Conservation (phyloP, 2,329 filamentous ascomycete species). For the Myotisia sp. region DNA sequence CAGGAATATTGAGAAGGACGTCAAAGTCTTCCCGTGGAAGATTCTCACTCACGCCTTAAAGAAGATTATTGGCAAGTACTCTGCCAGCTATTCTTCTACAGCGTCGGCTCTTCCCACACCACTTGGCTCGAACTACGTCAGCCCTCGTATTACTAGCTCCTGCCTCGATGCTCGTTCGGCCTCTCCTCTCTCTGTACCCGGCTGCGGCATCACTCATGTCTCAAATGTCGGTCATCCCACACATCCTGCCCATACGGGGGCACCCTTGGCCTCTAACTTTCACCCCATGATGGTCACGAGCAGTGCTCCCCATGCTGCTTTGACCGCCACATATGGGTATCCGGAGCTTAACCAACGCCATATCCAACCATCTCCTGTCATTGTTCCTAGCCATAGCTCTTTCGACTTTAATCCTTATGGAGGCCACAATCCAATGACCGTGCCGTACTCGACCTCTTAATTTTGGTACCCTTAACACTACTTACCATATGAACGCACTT, state of each 20-base stretch:
- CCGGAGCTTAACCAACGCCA: slow-evolving; percentile 16
- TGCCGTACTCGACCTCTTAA: slow-evolving; percentile 11
- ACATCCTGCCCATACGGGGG: background rate
- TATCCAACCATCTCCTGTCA: slow-evolving; percentile 17
- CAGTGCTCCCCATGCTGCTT: slow-evolving; percentile 17
- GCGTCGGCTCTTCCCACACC: slow-evolving; percentile 34
- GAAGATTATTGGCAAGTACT: slow-evolving; percentile 98
- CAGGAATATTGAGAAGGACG: slow-evolving; percentile 95
- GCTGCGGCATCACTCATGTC: slow-evolving; percentile 31
- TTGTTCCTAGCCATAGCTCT: slow-evolving; percentile 15
- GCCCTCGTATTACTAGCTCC: slow-evolving; percentile 31
- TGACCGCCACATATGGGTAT: slow-evolving; percentile 21
- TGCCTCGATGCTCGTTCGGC: slow-evolving; percentile 34
- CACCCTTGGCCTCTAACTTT: slow-evolving; percentile 1
- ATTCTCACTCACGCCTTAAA: slow-evolving; percentile 73
- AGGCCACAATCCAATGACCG: slow-evolving; percentile 17
- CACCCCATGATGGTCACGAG: slow-evolving; percentile 16
- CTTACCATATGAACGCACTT: background rate
- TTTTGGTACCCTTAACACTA: background rate
- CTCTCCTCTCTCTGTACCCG: slow-evolving; percentile 38
- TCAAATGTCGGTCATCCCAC: slow-evolving; percentile 13
- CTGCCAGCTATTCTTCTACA: slow-evolving; percentile 55
- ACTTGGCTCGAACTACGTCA: slow-evolving; percentile 23
- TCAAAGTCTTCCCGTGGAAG: slow-evolving; percentile 97
- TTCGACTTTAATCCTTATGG: slow-evolving; percentile 28